Conservation (phyloP, 768 basidiomycete genomes). For the Hypholoma fasciculare region DNA sequence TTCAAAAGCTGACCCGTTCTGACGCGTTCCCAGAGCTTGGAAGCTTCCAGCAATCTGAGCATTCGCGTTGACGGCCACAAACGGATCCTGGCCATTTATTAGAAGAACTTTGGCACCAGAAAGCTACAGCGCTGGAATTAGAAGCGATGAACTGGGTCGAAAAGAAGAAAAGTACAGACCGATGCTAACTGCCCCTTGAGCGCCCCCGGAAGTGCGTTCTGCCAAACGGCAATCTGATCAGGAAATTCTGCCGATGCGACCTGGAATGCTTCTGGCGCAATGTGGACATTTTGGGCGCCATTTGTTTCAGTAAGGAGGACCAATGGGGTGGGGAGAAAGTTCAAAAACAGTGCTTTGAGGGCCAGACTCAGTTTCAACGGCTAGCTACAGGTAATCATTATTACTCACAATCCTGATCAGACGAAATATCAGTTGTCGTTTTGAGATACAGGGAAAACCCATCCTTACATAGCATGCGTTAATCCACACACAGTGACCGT, state of each 20-base stretch:
- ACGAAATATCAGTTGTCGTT: neutral
- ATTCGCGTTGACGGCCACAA: slow-evolving; percentile 52
- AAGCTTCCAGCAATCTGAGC: slow-evolving; percentile 52
- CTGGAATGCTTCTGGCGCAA: slow-evolving; percentile 55
- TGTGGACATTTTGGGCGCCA: slow-evolving; percentile 50
- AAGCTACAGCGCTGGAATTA: slow-evolving; percentile 21
- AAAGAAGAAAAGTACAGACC: slow-evolving; percentile 26
- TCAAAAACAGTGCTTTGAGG: slow-evolving; percentile 38
- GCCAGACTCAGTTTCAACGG: neutral
- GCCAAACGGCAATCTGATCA: slow-evolving; percentile 56
- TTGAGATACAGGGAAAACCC: neutral
- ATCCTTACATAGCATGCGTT: slow-evolving; percentile 47
- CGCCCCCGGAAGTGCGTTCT: slow-evolving; percentile 47
- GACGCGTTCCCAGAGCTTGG: slow-evolving; percentile 50
- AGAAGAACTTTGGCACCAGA: slow-evolving; percentile 54
- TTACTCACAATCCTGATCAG: slow-evolving; percentile 37
- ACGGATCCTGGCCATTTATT: slow-evolving; percentile 56
- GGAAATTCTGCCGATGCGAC: slow-evolving; percentile 54
- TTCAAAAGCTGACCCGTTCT: slow-evolving; percentile 38
- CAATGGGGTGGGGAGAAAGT: slow-evolving; percentile 52
- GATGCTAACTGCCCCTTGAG: slow-evolving; percentile 49
- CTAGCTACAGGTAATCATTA: neutral
- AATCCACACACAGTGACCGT: slow-evolving; percentile 58
- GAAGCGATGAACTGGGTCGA: neutral
- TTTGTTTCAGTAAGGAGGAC: slow-evolving; percentile 43